Conservation (phyloP, 2,329 filamentous ascomycete genomes). For the Pestalotiopsis sp. region DNA sequence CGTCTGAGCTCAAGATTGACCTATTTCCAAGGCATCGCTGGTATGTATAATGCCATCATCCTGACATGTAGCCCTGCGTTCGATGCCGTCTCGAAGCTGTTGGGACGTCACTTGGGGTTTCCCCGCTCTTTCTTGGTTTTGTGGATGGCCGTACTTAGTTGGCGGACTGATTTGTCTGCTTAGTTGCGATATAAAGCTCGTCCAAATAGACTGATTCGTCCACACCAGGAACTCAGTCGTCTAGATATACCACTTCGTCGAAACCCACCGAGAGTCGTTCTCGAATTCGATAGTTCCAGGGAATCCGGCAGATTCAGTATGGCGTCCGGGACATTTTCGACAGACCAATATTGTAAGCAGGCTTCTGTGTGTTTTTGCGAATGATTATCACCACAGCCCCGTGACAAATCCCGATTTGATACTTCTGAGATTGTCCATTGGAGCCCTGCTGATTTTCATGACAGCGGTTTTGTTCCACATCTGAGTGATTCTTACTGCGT, state of each 20-base stretch:
- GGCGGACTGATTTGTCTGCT: too few relatives aligned
- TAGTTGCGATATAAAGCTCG: too few relatives aligned
- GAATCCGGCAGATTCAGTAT: constrained; percentile 77
- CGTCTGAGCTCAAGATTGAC: constrained; percentile 59
- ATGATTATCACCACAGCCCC: constrained; percentile 18
- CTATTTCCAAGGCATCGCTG: constrained; percentile 58
- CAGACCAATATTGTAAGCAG: constrained; percentile 25
- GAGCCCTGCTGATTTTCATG: constrained; percentile 66
- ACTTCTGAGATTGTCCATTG: constrained; percentile 32
- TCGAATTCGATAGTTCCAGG: constrained; percentile 72
- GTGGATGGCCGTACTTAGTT: too few relatives aligned
- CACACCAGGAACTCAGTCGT: constrained; percentile 47
- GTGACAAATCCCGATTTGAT: constrained; percentile 22
- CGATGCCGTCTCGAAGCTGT: constrained; percentile 74
- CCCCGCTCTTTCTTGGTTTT: too few relatives aligned
- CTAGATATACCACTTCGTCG: constrained; percentile 78
- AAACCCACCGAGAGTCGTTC: constrained; percentile 80
- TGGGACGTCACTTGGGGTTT: constrained; percentile 53
- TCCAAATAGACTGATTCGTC: too few relatives aligned
- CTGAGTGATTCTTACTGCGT: constrained; percentile 43
- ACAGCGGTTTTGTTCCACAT: constrained; percentile 79
- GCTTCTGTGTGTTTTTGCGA: too few relatives aligned
- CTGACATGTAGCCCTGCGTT: constrained; percentile 42
- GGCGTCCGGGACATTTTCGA: constrained; percentile 51
- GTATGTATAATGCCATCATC: constrained; percentile 66